Base-by-base conservation (phyloP, 768 basidiomycete genomes). In the Rhizopogon vulgaris region DNA sequence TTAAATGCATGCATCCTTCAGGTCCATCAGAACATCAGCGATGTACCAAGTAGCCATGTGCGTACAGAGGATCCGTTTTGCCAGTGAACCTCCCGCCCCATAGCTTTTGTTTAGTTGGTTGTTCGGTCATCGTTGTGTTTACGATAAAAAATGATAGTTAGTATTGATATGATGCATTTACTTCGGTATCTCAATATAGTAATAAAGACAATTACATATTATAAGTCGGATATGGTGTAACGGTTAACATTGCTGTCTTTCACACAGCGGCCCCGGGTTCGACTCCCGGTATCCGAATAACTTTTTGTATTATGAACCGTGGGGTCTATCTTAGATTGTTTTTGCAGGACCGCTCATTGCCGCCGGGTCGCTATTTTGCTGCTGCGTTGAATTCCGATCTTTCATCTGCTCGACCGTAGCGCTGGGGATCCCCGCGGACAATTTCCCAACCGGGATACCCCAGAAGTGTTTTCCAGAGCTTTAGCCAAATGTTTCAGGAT, bases 1-100 rank as follows among this genome's bases (percentile, higher is more conserved):
- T 97, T 98, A 75, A 95, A 98, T 28, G 84, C 88, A 69, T 96
- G 92, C 95, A 98, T 98, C 41, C 93, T 95, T 36, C 3, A 25
- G 40, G n/a, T 18, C 10, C 12, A 34, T 55, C 30, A 56, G 54
- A 14, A 28, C 34, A 25, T n/a, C 41, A 46, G 24, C 9, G 28
- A 27, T n/a, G 18, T n/a, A 49, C 24, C 6, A 8, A 0, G 24
- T 22, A 63, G 32, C 49, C 45, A 56, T 49, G 48, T 55, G 45
- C 55, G 50, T 42, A 58, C 56, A 56, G 41, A 34, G 62, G 94
- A 69, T 96, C 94, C 0, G 90, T 92, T 59, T 82, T 83, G 42
- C 90, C 90, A 11, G 89, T 91, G 63, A 94, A 94, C 32, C 92
- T 74, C 12, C 90, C 90, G 11, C 90, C 90, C 90, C 90, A 92